These are phyloP conservation scores for Scutellaria minor DNA, from an alignment of 257 asterid species.

Conservation along the genomic window DNA sequence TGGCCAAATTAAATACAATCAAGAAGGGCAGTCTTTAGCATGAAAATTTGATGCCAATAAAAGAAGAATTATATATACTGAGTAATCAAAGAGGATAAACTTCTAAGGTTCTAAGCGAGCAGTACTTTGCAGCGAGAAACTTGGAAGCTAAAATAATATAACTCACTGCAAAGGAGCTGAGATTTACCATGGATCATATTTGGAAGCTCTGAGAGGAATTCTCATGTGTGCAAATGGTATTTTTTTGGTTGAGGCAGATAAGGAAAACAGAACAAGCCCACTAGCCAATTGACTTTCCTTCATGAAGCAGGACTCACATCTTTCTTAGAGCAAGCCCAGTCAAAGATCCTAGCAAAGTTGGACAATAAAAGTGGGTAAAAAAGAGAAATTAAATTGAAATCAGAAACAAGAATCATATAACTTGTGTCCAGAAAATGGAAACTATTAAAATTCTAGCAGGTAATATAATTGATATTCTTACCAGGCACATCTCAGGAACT, in stretches of 20 bases:
- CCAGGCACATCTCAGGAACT: not conserved
- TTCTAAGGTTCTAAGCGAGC: not conserved
- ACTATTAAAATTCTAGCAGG: not conserved
- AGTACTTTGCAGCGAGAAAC: not conserved
- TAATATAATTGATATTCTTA: not conserved
- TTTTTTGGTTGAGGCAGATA: too few species aligned
- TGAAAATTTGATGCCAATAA: not conserved
- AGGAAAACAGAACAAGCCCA: too few species aligned
- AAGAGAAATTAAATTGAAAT: not conserved
- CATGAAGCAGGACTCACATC: too few species aligned
- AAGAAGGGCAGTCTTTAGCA: not conserved
- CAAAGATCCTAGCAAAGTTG: too few species aligned
- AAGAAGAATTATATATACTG: not conserved
- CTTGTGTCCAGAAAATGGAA: not conserved
- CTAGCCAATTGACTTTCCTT: too few species aligned
- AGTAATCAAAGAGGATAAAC: not conserved
- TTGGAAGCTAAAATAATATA: slow-evolving; percentile 16
- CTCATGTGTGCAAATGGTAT: too few species aligned
- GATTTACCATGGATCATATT: slow-evolving; percentile 30
- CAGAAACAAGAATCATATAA: not conserved
- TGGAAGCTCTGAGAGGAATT: too few species aligned
- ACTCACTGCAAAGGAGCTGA: slow-evolving; percentile 32
- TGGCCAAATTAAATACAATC: too few species aligned
- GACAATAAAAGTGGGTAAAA: too few species aligned
- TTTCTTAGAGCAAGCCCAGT: too few species aligned